phyloP scores from a whole-genome alignment of 2,329 filamentous ascomycete species.

The Beauveria pseudobassiana region DNA sequence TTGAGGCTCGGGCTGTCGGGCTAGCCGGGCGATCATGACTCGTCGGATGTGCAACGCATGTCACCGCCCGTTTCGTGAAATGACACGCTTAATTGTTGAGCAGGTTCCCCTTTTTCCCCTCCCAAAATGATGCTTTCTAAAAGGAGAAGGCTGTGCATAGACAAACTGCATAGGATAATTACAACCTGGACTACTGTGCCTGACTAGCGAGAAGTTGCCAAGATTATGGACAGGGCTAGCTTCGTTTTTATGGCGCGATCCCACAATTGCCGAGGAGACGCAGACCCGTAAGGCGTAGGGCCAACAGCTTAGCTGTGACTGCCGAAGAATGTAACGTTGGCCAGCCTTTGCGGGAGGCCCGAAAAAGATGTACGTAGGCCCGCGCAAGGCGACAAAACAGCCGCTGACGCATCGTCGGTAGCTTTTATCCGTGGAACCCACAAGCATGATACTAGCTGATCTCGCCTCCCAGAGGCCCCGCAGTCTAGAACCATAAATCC shows the following conservation, averaged over 20 bases:
- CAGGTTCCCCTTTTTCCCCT: not conserved
- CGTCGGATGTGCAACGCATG: not conserved
- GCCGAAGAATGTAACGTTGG: not conserved
- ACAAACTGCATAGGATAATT: not conserved
- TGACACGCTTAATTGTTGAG: not conserved
- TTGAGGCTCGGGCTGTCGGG: not conserved
- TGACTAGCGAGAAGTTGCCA: not conserved
- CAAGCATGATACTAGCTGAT: not conserved
- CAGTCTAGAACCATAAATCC: not conserved
- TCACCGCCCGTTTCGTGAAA: not conserved
- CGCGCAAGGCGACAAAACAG: not conserved
- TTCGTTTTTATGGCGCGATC: not conserved
- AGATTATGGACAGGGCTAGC: not conserved
- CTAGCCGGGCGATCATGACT: not conserved
- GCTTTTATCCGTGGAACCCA: not conserved
- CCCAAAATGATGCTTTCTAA: not conserved
- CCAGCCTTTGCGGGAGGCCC: not conserved
- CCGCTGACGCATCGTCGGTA: not conserved
- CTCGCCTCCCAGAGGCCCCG: not conserved
- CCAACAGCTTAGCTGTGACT: not conserved
- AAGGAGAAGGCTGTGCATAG: not conserved
- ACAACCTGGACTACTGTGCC: not conserved
- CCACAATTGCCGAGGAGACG: not conserved
- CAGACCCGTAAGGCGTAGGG: not conserved
- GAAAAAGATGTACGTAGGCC: not conserved